Base-by-base conservation (phyloP, 2,329 filamentous ascomycete species). In the Colletotrichum lini region DNA sequence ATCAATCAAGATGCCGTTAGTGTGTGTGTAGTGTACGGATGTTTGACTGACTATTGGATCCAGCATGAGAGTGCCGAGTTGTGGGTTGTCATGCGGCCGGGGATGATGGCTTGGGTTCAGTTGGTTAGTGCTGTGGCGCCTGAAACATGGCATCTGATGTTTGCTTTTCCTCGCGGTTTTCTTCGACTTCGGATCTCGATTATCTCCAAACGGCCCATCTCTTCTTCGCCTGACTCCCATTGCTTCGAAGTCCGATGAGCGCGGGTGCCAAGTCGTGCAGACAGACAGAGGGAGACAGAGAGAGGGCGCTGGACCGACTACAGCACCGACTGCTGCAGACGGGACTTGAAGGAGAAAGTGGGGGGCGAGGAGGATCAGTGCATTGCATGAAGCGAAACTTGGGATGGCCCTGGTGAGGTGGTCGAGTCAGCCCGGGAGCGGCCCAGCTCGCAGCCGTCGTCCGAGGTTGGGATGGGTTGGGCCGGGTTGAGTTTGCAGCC, bases 381-480 rank as follows among this genome's bases (percentile, higher is more conserved):
- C 68, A 59, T 59, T 71, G 68, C 68, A 71, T 71, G 58, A 71
- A 68, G 16, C 16, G 58, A 53, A 47, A 64, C n/a, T 68, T 71
- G 65, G 68, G 68, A 71, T 68, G 65, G 47, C 58, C 68, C 47
- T 68, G 65, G 56, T 58, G 18, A 26, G 52, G 40, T 13, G 58
- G 21, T 54, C 15, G 7, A 57, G 26, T 45, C 68, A 21, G 58
- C 53, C 68, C 38, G 58, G 68, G 68, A 64, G 65, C 45, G 18
- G 59, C 65, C 59, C 68, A 63, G 58, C 35, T 59, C 35, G 52
- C 10, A 44, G 23, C 45, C 44, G 67, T 52, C 68, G 65, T 63
- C 68, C 53, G 57, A 71, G 45, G 65, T 47, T 57, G 44, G 50
- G 50, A 68, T 53, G 45, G 49, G 16, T 53, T 52, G 56, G 16